Conservation (phyloP, 352 stramenopile genomes). For the Phytopythium chamaehyphon region DNA sequence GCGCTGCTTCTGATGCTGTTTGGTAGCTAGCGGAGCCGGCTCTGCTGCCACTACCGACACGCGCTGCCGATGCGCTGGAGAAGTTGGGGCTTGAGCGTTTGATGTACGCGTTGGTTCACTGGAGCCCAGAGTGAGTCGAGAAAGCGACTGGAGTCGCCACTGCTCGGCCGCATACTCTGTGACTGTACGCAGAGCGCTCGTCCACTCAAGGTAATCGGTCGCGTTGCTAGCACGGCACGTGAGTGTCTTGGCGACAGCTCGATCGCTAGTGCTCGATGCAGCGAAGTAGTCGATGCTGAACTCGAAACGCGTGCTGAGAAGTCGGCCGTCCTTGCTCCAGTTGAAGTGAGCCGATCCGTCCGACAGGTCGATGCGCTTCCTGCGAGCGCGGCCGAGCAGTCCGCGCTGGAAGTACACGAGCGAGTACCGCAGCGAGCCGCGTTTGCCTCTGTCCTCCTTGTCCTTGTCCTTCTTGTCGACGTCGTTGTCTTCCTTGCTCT, state of each 20-base stretch:
- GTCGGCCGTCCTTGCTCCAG: conserved; percentile 16
- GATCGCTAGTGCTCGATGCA: neutral
- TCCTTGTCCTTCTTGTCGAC: conserved; percentile 18
- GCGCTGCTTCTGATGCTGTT: neutral
- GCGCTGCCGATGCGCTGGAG: conserved; percentile 3
- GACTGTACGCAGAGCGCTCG: conserved; percentile 14
- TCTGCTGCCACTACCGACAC: conserved; percentile 11
- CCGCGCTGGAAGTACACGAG: conserved; percentile 25
- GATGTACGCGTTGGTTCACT: neutral
- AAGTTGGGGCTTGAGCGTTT: neutral
- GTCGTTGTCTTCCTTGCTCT: conserved; percentile 10
- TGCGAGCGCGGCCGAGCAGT: conserved; percentile 20
- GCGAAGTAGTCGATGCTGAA: conserved; percentile 23
- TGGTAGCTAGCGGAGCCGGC: neutral
- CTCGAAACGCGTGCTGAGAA: conserved; percentile 27
- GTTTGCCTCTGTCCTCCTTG: conserved; percentile 10
- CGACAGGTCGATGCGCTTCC: conserved; percentile 22
- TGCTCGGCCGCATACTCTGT: conserved; percentile 9
- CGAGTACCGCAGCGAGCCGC: conserved; percentile 17
- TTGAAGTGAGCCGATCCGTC: conserved; percentile 14
- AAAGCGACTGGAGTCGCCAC: conserved; percentile 10
- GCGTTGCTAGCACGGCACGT: conserved; percentile 22
- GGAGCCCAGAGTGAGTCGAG: neutral
- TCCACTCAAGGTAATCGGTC: conserved; percentile 30
- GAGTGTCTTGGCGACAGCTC: conserved; percentile 1